Evolutionary conservation across 106 monocot genomes (phyloP).

Genomic region (Iris macrosiphon): DNA sequence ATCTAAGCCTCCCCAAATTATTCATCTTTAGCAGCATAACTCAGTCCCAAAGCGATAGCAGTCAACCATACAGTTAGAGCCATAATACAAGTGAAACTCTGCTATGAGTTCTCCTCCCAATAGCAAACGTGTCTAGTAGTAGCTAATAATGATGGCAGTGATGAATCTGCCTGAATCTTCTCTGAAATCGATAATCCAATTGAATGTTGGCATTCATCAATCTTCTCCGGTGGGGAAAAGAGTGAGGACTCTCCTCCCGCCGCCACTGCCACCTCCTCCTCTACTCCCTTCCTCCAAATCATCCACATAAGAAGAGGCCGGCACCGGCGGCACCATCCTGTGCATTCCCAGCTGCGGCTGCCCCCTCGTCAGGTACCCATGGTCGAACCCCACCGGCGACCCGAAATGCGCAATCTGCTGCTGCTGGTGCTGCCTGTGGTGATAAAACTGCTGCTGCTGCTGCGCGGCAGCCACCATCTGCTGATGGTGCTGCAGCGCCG

Average conservation of each 20-base stretch:
- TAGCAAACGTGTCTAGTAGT: too few relatives aligned
- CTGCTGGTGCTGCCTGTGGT: too few relatives aligned
- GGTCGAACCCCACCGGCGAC: conserved; percentile 23
- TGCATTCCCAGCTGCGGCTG: conserved; percentile 15
- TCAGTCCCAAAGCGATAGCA: too few relatives aligned
- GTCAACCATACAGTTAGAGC: too few relatives aligned
- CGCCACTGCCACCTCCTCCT: conserved; percentile 5
- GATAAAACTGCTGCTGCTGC: conserved; percentile 16
- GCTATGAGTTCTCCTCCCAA: too few relatives aligned
- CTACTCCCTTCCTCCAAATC: conserved; percentile 15
- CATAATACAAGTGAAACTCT: too few relatives aligned
- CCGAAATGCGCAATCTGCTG: conserved; percentile 28
- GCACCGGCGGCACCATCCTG: conserved; percentile 9
- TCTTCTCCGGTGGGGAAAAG: conserved; percentile 44
- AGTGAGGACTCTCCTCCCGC: conserved; percentile 30
- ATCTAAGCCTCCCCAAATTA: too few relatives aligned
- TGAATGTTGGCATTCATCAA: too few relatives aligned
- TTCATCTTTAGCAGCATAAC: too few relatives aligned
- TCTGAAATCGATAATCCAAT: too few relatives aligned
- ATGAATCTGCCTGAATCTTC: too few relatives aligned
- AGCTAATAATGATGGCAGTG: too few relatives aligned
- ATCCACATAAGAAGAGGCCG: conserved; percentile 16
- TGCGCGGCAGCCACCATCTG: conserved; percentile 19
- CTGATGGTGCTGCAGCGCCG: conserved; percentile 28
- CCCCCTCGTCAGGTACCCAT: conserved; percentile 15